Base-by-base conservation (phyloP, 306 rosid genomes). In the Prunus mongolica region DNA sequence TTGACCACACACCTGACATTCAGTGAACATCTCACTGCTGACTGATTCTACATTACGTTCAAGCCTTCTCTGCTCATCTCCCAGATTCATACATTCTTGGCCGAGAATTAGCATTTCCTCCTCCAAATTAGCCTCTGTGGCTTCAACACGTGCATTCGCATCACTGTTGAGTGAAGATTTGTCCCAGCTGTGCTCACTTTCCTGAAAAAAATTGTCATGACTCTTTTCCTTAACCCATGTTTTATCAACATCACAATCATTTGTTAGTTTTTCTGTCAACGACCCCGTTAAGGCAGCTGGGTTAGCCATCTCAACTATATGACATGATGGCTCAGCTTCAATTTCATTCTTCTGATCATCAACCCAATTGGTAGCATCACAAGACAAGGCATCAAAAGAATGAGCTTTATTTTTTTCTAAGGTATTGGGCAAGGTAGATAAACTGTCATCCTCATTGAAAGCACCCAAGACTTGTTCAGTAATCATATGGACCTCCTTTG, bases 11-110 rank as follows among this genome's bases (percentile, higher is more conserved):
- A 94, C 98, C 98, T 94, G 98, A 82, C 98, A 94, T 76, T 94
- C 98, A 52, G 90, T 85, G 74, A 89, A 94, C 85, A 94, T 86
- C 82, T 91, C 98, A 69, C 95, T 78, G 84, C 89, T 89, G 72
- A 89, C 96, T 70, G 95, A 86, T 69, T 94, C 98, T 61, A 96
- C 96, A 86, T 94, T 86, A 69, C 96, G 97, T 82, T 91, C 98
- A 72, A 90, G 87, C 88, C 82, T 87, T 82, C 87, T 89, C 86
- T 83, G 98, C 82, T 94, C 95, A 77, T 80, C 83, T 73, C 88
- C 95, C 41, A 94, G 82, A 80, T 75, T 84, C 80, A 72, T 25
- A 80, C 83, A 84, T 77, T 91, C 98, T 83, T 89, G 85, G 79
- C 75, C 90, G 58, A 94, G 91, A 78, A 84, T 67, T 62, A 69